Conservation (phyloP, 768 basidiomycete genomes). For the Termitomyces heimii region DNA sequence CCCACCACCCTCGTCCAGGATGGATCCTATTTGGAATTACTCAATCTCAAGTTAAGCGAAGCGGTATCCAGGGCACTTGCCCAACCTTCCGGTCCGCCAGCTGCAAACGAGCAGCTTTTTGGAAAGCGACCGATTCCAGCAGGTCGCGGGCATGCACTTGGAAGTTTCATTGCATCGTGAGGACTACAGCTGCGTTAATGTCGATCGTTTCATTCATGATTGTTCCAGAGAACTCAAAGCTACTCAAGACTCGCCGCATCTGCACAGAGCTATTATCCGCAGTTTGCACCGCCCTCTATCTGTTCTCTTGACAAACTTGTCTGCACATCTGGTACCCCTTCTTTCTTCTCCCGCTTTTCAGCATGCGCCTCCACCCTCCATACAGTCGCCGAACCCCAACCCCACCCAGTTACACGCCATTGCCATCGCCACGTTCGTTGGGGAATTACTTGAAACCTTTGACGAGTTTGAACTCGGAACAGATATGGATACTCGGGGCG, state of each 20-base stretch:
- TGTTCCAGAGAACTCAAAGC: constrained; percentile 60
- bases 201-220: constrained; percentile 7
- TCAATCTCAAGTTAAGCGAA: constrained; percentile 74
- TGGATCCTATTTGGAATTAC: constrained; percentile 73
- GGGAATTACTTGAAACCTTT: constrained; percentile 67
- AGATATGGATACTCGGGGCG: constrained; percentile 56
- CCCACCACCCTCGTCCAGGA: constrained; percentile 58
- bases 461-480: constrained; percentile 59
- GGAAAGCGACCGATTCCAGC: constrained; percentile 71
- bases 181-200: constrained; percentile 23
- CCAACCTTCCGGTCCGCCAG: constrained; percentile 52
- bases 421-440: constrained; percentile 61
- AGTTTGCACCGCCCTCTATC: constrained; percentile 73
- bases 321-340: constrained; percentile 59
- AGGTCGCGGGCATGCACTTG: constrained; percentile 64
- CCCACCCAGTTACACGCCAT: constrained; percentile 69
- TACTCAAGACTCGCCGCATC: constrained; percentile 54
- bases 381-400: constrained; percentile 48
- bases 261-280: constrained; percentile 65
- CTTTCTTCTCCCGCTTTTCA: constrained; percentile 61
- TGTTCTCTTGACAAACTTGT: constrained; percentile 65
- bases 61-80: constrained; percentile 72
- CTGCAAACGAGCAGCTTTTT: constrained; percentile 45
- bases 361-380: constrained; percentile 41
- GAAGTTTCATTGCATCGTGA: constrained; percentile 65